Conservation (phyloP, 1,139 yeast genomes). For the Candida glucosophila region DNA sequence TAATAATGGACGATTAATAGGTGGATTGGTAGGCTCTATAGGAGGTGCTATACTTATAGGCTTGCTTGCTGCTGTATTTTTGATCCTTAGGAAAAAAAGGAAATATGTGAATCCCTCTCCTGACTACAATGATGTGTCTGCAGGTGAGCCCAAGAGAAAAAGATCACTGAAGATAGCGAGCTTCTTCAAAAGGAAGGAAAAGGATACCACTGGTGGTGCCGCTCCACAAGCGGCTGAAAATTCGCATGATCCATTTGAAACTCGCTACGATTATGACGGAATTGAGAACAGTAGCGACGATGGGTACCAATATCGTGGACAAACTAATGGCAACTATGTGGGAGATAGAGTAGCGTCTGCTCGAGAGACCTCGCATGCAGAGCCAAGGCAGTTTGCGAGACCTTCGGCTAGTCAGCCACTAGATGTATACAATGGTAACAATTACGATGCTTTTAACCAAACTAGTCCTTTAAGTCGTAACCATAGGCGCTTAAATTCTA, state of each 20-base stretch:
- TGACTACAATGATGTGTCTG: conserved; percentile 31
- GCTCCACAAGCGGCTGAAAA: no score
- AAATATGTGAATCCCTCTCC: conserved; percentile 36
- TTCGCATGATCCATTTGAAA: no score
- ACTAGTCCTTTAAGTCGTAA: background rate
- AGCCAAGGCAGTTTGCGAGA: no score
- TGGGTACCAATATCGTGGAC: conserved; percentile 39
- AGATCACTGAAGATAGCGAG: no score
- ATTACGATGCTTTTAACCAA: background rate
- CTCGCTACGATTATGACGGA: conserved; percentile 3
- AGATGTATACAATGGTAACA: no score
- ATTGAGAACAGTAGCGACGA: conserved; percentile 12
- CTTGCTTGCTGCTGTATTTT: conserved; percentile 26
- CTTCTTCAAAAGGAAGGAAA: no score
- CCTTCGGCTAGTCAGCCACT: no score
- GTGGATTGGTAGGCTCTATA: conserved; percentile 41
- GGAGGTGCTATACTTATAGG: conserved; percentile 40
- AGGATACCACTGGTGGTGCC: no score
- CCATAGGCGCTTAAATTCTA: conserved; percentile 1
- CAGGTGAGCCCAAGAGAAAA: no score
- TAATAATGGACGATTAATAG: conserved; percentile 32
- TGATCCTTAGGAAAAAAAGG: conserved; percentile 26
- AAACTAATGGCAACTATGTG: conserved; percentile 35
- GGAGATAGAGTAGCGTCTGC: conserved; percentile 36
- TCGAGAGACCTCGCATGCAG: no score